These are phyloP conservation scores for Cinnamomum chago DNA, from an alignment of 164 flowering plant species.

Conservation along the genomic window DNA sequence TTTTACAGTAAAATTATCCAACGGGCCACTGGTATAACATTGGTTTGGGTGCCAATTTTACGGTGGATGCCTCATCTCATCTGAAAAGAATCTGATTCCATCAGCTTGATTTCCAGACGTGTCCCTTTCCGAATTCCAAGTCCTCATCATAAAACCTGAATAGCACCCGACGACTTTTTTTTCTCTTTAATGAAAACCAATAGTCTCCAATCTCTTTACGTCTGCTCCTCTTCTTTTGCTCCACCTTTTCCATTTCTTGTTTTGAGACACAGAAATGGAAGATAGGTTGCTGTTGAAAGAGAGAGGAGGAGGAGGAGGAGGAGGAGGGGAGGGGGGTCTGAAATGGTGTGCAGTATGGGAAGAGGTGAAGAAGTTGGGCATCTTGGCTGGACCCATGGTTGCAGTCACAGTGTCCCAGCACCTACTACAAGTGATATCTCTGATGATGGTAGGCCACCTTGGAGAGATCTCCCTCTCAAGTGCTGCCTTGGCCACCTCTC, in stretches of 20 bases:
- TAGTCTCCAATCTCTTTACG: too few species aligned
- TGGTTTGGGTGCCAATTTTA: too few species aligned
- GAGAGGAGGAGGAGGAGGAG: background rate
- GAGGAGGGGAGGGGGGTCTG: background rate
- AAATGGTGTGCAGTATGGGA: slow-evolving; percentile 20
- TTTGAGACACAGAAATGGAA: slow-evolving; percentile 13
- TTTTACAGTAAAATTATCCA: too few species aligned
- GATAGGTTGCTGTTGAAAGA: slow-evolving; percentile 12
- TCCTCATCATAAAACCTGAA: too few species aligned
- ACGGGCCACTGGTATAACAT: too few species aligned
- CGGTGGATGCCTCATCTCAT: too few species aligned
- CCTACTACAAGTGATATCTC: slow-evolving; percentile 30
- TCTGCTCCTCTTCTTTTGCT: background rate
- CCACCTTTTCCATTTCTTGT: background rate
- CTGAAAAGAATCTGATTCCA: too few species aligned
- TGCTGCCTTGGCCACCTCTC: slow-evolving; percentile 45
- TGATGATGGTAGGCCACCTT: slow-evolving; percentile 61
- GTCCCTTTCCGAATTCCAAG: too few species aligned
- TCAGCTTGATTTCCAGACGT: too few species aligned
- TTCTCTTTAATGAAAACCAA: too few species aligned
- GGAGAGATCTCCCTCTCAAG: slow-evolving; percentile 53
- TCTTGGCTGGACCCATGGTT: slow-evolving; percentile 44
- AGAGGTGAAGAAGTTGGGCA: slow-evolving; percentile 33
- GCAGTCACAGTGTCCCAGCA: slow-evolving; percentile 29
- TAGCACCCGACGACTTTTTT: too few species aligned